These are phyloP conservation scores for Bodo saltans DNA, from an alignment of 78 protist genomes.

Conservation along the genomic window DNA sequence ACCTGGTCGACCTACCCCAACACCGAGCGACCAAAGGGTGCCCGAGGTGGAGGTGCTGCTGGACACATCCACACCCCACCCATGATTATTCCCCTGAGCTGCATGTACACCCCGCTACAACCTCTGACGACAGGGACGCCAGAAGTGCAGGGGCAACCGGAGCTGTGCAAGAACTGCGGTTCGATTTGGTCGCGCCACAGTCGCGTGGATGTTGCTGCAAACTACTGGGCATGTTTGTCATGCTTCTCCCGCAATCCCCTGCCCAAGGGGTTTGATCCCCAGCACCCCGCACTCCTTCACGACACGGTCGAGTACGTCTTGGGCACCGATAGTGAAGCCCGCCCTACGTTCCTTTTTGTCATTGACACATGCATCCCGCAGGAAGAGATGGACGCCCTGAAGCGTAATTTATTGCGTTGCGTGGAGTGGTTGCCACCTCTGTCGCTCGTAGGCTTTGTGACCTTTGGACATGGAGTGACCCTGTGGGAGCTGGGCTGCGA, in stretches of 20 bases:
- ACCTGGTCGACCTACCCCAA: conserved; percentile 24
- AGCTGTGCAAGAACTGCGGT: conserved; percentile 70
- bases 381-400: conserved; percentile 76
- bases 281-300: conserved; percentile 88
- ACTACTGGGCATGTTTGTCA: conserved; percentile 77
- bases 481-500: conserved; percentile 77
- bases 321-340: conserved; percentile 39
- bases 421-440: conserved; percentile 75
- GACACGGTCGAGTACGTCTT: conserved; percentile 77
- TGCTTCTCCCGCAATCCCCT: conserved; percentile 81
- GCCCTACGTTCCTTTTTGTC: conserved; percentile 77
- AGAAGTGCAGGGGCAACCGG: conserved; percentile 79
- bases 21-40: background rate
- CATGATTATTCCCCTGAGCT: conserved; percentile 86
- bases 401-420: conserved; percentile 70
- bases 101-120: conserved; percentile 88
- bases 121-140: conserved; percentile 48
- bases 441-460: conserved; percentile 86
- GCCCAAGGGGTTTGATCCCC: conserved; percentile 68
- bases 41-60: too few relatives aligned
- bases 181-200: conserved; percentile 85
- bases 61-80: background rate
- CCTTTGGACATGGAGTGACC: conserved; percentile 78
- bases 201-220: conserved; percentile 30
- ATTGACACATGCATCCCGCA: conserved; percentile 81